Percentiles rank a stretch among this genome's conserved stretches.
These are phyloP conservation scores for Sambucus nigra DNA, from an alignment of 129 eudicot genomes.

Conservation along the genomic window DNA sequence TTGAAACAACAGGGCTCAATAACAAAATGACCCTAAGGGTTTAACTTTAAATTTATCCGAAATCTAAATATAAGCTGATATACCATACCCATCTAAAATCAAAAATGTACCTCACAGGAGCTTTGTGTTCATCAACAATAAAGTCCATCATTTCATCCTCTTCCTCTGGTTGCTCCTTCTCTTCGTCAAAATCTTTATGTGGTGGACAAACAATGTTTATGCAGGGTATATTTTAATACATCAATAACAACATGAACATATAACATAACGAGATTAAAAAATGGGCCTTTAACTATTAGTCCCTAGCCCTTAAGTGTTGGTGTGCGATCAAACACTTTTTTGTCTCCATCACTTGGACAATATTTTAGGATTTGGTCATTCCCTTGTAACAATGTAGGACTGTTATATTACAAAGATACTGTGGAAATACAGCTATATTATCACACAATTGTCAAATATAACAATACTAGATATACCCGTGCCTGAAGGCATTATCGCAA, in stretches of 20 bases:
- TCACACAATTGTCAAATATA: too few relatives aligned
- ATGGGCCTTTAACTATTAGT: not conserved
- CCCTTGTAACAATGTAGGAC: too few relatives aligned
- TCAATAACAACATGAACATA: not conserved
- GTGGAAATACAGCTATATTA: too few relatives aligned
- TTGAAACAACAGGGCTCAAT: too few relatives aligned
- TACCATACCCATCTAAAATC: not conserved
- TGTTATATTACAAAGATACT: too few relatives aligned
- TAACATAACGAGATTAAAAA: not conserved
- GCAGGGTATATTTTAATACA: not conserved
- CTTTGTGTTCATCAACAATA: constrained; percentile 75
- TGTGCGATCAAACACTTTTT: too few relatives aligned
- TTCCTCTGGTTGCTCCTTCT: constrained; percentile 62
- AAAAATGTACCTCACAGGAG: constrained; percentile 50
- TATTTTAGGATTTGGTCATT: too few relatives aligned
- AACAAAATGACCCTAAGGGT: too few relatives aligned
- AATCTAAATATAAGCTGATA: not conserved
- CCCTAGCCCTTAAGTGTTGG: too few relatives aligned
- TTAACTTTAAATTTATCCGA: not conserved
- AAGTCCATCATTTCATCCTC: constrained; percentile 97
- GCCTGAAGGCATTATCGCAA: too few relatives aligned
- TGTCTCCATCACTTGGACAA: too few relatives aligned
- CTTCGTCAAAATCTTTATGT: constrained; percentile 73
- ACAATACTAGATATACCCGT: too few relatives aligned
- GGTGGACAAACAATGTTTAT: constrained; percentile 37